Conservation (phyloP, 805 yeast species). For the Sungouiella blattae region DNA sequence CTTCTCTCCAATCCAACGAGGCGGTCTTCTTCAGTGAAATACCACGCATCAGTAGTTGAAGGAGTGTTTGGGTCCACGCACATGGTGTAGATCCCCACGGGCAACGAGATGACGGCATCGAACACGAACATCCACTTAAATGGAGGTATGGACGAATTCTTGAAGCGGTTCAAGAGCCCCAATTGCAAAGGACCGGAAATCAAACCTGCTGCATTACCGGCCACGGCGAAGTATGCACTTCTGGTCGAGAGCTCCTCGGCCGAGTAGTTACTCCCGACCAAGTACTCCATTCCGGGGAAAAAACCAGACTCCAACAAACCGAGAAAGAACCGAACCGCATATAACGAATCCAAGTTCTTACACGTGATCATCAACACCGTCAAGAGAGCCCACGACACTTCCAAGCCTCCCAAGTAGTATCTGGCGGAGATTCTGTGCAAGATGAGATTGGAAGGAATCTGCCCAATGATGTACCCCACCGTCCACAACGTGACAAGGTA, state of each 20-base stretch:
- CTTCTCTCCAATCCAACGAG: slow-evolving; percentile 45
- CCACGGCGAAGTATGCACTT: slow-evolving; percentile 28
- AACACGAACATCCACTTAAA: slow-evolving; percentile 35
- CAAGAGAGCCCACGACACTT: slow-evolving; percentile 41
- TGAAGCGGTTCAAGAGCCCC: slow-evolving; percentile 22
- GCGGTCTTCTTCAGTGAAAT: slow-evolving; percentile 24
- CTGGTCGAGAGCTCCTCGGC: slow-evolving; percentile 26
- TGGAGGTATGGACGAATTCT: slow-evolving; percentile 20
- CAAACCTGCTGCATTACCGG: slow-evolving; percentile 25
- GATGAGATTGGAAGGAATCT: slow-evolving; percentile 19
- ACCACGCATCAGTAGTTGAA: slow-evolving; percentile 30
- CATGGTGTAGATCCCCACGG: slow-evolving; percentile 31
- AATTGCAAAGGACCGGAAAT: slow-evolving; percentile 34
- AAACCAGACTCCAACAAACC: slow-evolving; percentile 49
- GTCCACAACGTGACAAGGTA: slow-evolving; percentile 15
- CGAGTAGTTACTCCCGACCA: slow-evolving; percentile 33
- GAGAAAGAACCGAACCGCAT: slow-evolving; percentile 17
- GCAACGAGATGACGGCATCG: slow-evolving; percentile 32
- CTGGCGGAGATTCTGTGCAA: slow-evolving; percentile 42
- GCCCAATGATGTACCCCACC: slow-evolving; percentile 15
- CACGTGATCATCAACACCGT: slow-evolving; percentile 25
- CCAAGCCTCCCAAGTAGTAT: slow-evolving; percentile 42
- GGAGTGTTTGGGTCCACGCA: slow-evolving; percentile 33
- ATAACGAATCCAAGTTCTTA: slow-evolving; percentile 9
- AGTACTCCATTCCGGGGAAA: slow-evolving; percentile 58